Conservation (phyloP, 2,329 filamentous ascomycete genomes). For the Colletotrichum shisoi region DNA sequence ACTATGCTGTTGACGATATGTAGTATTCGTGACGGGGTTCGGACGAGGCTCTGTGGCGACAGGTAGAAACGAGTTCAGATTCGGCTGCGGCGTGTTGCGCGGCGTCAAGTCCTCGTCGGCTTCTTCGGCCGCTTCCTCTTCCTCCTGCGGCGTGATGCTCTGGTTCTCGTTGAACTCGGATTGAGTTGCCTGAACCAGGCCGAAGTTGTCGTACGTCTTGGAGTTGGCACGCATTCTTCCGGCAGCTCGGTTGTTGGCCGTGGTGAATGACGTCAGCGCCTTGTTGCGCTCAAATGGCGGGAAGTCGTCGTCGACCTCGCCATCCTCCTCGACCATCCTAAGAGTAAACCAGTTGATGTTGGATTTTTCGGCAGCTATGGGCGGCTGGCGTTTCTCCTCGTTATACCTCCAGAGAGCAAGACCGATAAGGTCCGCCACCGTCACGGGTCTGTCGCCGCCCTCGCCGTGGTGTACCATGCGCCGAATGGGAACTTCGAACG, state of each 20-base stretch:
- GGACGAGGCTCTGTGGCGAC: slow-evolving; percentile 51
- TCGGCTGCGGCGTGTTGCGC: slow-evolving; percentile 57
- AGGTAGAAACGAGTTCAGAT: slow-evolving; percentile 46
- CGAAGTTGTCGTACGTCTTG: slow-evolving; percentile 84
- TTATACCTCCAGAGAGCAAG: slow-evolving; percentile 79
- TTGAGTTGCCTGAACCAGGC: slow-evolving; percentile 74
- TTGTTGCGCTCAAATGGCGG: slow-evolving; percentile 78
- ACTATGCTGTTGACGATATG: slow-evolving; percentile 61
- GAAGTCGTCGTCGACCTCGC: slow-evolving; percentile 86
- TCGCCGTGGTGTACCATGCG: slow-evolving; percentile 74
- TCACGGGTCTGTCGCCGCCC: slow-evolving; percentile 67
- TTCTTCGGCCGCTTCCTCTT: slow-evolving; percentile 49
- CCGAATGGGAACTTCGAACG: slow-evolving; percentile 75
- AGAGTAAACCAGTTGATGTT: slow-evolving; percentile 85
- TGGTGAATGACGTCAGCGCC: slow-evolving; percentile 79
- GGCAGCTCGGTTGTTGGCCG: slow-evolving; percentile 75
- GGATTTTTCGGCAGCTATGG: slow-evolving; percentile 69
- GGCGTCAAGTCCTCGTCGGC: slow-evolving; percentile 56
- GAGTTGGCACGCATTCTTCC: slow-evolving; percentile 71
- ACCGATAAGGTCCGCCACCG: slow-evolving; percentile 82
- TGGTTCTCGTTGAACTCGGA: slow-evolving; percentile 75
- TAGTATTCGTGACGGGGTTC: slow-evolving; percentile 70
- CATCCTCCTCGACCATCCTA: slow-evolving; percentile 83
- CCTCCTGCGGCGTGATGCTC: slow-evolving; percentile 69
- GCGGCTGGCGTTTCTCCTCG: slow-evolving; percentile 76